Evolutionary conservation across 1,139 yeast genomes (phyloP).

Genomic region (Yamadazyma dendronema): DNA sequence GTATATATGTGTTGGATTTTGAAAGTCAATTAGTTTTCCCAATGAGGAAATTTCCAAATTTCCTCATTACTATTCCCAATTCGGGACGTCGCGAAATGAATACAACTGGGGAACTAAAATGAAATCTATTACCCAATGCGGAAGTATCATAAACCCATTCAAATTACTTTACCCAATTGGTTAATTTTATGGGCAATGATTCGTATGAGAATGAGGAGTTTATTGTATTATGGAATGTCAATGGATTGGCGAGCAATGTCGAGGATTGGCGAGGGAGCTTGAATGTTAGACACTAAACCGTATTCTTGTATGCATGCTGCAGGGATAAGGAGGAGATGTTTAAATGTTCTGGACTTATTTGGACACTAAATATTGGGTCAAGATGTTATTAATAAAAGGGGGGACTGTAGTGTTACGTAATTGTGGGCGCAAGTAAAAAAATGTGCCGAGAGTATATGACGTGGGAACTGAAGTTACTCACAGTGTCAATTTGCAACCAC

Average conservation of each 20-base stretch:
- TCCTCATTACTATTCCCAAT: slow-evolving; percentile 15
- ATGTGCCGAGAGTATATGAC: no score
- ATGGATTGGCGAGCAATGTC: not conserved
- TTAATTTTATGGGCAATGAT: slow-evolving; percentile 8
- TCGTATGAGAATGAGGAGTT: not conserved
- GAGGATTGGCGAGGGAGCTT: not conserved
- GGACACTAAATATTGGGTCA: no score
- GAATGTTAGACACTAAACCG: not conserved
- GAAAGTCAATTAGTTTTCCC: not conserved
- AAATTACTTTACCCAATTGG: slow-evolving; percentile 12
- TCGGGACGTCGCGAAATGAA: slow-evolving; percentile 13
- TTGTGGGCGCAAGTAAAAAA: no score
- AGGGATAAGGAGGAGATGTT: no score
- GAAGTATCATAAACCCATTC: not conserved
- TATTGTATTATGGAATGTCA: not conserved
- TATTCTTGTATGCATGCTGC: no score
- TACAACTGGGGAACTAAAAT: not conserved
- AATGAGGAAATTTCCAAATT: not conserved
- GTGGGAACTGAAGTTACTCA: no score
- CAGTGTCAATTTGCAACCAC: no score
- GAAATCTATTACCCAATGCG: not conserved
- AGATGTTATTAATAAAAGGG: no score
- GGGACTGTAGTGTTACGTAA: no score
- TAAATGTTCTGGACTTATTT: no score
- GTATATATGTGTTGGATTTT: not conserved